Conservation (phyloP, 179 eudicot species). For the Drosera spatulata region DNA sequence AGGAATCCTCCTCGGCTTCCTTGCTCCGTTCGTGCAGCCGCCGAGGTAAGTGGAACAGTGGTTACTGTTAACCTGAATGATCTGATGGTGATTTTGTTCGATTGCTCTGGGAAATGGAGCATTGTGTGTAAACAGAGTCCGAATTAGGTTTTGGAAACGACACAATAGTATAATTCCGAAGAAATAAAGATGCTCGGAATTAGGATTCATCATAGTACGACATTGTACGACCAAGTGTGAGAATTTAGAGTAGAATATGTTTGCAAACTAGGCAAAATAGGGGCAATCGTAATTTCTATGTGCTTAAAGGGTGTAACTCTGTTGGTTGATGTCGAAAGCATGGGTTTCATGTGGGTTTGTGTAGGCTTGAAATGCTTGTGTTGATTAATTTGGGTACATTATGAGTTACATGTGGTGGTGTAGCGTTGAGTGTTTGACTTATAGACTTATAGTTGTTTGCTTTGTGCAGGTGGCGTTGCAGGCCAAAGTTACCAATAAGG, state of each 20-base stretch:
- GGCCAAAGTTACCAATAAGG: conserved; percentile 34
- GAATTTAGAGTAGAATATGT: no score
- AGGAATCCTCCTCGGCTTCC: conserved; percentile 10
- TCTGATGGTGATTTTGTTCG: not conserved
- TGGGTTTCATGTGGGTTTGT: not conserved
- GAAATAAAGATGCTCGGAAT: no score
- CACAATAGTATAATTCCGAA: no score
- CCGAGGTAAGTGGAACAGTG: conserved; percentile 35
- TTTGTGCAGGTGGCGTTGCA: conserved; percentile 40
- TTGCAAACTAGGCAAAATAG: not conserved
- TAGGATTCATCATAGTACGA: no score
- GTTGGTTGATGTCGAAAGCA: not conserved
- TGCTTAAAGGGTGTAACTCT: not conserved
- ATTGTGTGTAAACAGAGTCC: not conserved
- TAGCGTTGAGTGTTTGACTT: no score
- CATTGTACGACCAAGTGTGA: no score
- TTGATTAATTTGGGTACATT: not conserved
- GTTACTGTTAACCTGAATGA: not conserved
- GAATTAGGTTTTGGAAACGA: no score
- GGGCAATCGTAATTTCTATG: not conserved
- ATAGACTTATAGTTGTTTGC: not conserved
- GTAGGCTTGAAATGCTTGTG: not conserved
- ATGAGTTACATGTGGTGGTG: not conserved
- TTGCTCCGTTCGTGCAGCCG: conserved; percentile 47
- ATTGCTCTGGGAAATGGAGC: no score